Base-by-base conservation (phyloP, 495 filamentous ascomycete genomes). In the Penicillium canescens region DNA sequence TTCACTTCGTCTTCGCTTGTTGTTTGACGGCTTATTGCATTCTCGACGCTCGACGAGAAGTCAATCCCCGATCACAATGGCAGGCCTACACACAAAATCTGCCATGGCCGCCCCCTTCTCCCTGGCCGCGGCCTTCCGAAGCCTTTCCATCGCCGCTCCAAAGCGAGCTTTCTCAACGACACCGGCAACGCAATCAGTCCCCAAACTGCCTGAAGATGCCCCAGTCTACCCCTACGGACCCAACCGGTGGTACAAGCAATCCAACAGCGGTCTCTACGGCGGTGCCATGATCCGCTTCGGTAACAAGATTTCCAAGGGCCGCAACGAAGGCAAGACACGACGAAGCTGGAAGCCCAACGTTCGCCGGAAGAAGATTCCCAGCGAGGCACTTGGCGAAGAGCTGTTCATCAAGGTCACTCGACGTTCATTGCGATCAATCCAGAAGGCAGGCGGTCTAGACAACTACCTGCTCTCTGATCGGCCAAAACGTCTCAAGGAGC, bases 281-380 rank as follows among this genome's bases (percentile, higher is more conserved):
- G 76, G 77, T 38, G 74, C 82, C 42, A 81, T 79, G 47, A 91
- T 94, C 74, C 90, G 86, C 52, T 94, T 90, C 80, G 94, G 94
- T 65, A 96, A 98, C 84, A 88, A 85, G 55, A 91, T 97, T 41
- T 90, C 90, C 23, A 71, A 84, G 58, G 76, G 76, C 42, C 76
- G 78, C 45, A 83, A 89, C 73, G 80, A 89, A 63, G 84, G 84
- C 75, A 96, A 96, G 69, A 91, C 91, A 36, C 85, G 90, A 36
- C 87, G 93, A 45, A 68, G 68, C 37, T 98, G 95, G 95, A 82
- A 86, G 48, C 92, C 92, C 31, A 98, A 98, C 70, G 86, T 97
- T 13, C 83, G 90, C 38, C 74, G 72, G 26, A 91, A 92, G 77
- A 82, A 85, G 42, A 71, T 98, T 14, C 94, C 79, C 72, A 88